Evolutionary conservation across 176 grass and related monocot species (phyloP), one percentile per base, ranked within the genome.

Genomic region (Oryza longistaminata): DNA sequence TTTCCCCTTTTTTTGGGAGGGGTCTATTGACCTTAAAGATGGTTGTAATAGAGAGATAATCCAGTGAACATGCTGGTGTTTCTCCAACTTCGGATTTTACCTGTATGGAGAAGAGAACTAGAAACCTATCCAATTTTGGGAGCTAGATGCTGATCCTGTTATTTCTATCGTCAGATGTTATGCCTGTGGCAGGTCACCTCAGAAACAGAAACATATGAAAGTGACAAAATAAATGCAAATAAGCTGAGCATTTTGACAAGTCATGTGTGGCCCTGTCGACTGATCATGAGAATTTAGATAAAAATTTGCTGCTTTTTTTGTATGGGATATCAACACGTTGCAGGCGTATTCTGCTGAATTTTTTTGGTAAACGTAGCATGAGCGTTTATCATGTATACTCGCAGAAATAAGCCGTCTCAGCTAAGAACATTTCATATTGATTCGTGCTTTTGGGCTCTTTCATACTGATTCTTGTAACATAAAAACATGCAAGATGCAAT

Each of bases 21-120:
- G 4, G 16, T 62, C 4, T 71, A 14, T 11, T 82, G 64, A 26
- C 72, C 26, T 70, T 44, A 2, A 29, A 68, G 3, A 70, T 60
- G 64, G 16, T 58, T 8, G 49, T 50, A 49, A 6, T 50, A 21
- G 70, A 64, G 52, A 55, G 74, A 89, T 85, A 85, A 85, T 35
- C 13, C 16, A 27, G 42, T 22, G 0, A 84, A 66, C 46, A 27
- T 74, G 61, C 44, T 80, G 81, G 19, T 27, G 46, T 49, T 75
- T 53, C 27, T 73, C 34, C 21, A 58, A 35, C 3, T 12, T 35
- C 52, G 5, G 69, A 70, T 48, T 85, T 55, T 61, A 49, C 9
- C 16, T 80, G 37, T 25, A 26, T 70, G 37, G 24, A 72, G 13
- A 13, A 81, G 24, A 72, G 9, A 25, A 81, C 34, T 7, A 48